Evolutionary conservation across 2,329 filamentous ascomycete genomes (phyloP), one percentile per base, ranked within the genome.

Genomic region (Dryadomyces quercivorus): DNA sequence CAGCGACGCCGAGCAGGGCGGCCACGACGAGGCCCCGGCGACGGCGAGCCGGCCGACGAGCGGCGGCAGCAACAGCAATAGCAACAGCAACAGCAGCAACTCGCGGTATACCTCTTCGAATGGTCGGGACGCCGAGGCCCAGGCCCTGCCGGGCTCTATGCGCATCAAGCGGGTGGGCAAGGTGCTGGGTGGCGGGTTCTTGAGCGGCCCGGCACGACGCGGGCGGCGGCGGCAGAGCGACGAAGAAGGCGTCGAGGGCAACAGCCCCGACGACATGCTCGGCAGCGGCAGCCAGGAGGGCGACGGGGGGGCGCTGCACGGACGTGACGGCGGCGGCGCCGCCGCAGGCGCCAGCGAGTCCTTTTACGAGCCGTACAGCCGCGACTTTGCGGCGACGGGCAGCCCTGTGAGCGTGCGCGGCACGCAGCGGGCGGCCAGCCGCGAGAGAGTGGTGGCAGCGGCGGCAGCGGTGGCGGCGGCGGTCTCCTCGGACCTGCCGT

Each of bases 141-240:
- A 22, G 38, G 83, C 80, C 15, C 71, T 81, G 1, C 86, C 88
- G 57, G 84, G 84, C 61, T 89, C 88, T 0, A 80, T 90, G 75
- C 80, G 88, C 5, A 74, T 91, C 56, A 92, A 91, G 69, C 76
- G 87, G 57, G 80, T 88, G 15, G 85, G 84, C 16, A 87, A 88
- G 67, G 75, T 85, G 8, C 80, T 59, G n/a, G 85, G 59, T 2
- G 88, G 88, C 1, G 85, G 81, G 57, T 91, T 92, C 60, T 72
- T 93, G 21, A 89, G 86, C 61, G 88, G 86, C 1, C 88, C 88
- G 31, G 86, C 88, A 20, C 80, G 88, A 54, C 77, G 89, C 60
- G 88, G 87, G 26, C 78, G 86, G 58, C 76, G 83, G 59, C 73
- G 81, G 56, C 77, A 66, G 62, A 86, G 83, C 61, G 83, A 86